A percentile compares a stretch with the other conserved stretches of the same genome.
Conservation (phyloP, 768 basidiomycete species). For the Stropharia rugosoannulata region DNA sequence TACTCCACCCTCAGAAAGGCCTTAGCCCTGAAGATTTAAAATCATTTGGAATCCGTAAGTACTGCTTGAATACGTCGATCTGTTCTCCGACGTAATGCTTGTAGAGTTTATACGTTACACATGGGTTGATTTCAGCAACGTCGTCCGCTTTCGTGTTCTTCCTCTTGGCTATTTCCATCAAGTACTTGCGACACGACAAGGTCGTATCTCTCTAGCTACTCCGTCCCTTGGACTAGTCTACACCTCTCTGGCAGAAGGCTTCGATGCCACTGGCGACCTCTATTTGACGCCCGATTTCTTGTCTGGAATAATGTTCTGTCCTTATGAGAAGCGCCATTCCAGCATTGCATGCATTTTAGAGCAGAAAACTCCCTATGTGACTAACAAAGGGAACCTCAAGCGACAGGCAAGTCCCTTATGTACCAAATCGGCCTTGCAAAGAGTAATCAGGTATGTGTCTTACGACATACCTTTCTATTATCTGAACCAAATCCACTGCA, state of each 20-base stretch:
- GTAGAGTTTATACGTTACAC: slow-evolving; percentile 49
- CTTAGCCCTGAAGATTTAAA: neutral
- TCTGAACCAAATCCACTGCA: neutral
- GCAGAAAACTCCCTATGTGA: slow-evolving; percentile 42
- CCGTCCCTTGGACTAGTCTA: slow-evolving; percentile 47
- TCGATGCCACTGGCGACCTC: slow-evolving; percentile 50
- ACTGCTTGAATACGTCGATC: neutral
- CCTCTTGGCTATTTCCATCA: slow-evolving; percentile 48
- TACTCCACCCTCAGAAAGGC: no score
- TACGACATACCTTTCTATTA: neutral
- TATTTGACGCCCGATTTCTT: slow-evolving; percentile 51
- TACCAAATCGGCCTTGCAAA: slow-evolving; percentile 9
- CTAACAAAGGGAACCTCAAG: no score
- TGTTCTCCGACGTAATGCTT: neutral
- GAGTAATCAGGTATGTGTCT: slow-evolving; percentile 7
- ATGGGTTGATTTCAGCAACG: slow-evolving; percentile 62
- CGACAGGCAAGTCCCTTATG: slow-evolving; percentile 4
- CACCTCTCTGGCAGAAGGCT: slow-evolving; percentile 41
- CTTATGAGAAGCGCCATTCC: slow-evolving; percentile 55
- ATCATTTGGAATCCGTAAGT: neutral
- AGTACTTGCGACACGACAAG: slow-evolving; percentile 44
- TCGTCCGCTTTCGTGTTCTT: slow-evolving; percentile 53
- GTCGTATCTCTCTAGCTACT: slow-evolving; percentile 46
- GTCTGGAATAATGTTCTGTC: slow-evolving; percentile 43
- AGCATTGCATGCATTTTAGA: slow-evolving; percentile 63